Evolutionary conservation across 2,329 filamentous ascomycete species (phyloP), one percentile per base, ranked within the genome.

Genomic region (Alternaria triticimaculans): DNA sequence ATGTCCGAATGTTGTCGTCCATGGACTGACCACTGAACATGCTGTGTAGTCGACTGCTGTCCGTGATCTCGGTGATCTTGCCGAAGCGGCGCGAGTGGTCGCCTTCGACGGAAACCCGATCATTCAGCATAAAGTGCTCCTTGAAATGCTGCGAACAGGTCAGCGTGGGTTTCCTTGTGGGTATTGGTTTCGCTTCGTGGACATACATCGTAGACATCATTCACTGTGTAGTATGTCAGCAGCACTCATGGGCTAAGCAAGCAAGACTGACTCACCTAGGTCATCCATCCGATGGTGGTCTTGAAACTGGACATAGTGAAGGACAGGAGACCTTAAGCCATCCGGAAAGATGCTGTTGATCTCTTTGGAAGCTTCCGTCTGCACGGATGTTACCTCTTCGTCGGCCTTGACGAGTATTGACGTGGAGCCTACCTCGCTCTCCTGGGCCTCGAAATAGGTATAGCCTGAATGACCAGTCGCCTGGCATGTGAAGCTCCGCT

Each of bases 311-410:
- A 97, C 92, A 77, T 91, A 92, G 67, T 93, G 91, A 69, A 99
- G 84, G 54, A 99, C 92, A 11, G 95, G 96, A 51, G 93, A 93
- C 77, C 96, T 96, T 65, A 99, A 85, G 41, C 92, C 89, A 80
- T 97, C 94, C 18, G 96, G 96, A 72, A 99, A 98, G 41, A 92
- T 89, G 76, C 91, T 92, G 72, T 98, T 94, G 63, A 98, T 93
- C 80, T 97, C 93, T 79, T 90, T 89, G 51, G 93, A 94, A 69
- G 94, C 94, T 72, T 83, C 81, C 60, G 77, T 81, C 83, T 85
- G 75, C 46, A 62, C 65, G 64, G 65, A 66, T 71, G 73, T 77
- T 77, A 78, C 69, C 66, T 68, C 69, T 64, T 73, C 67, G 55
- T 66, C 67, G 61, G 64, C 71, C 61, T 69, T 68, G 63, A 69